A percentile compares a stretch with the other conserved stretches of the same genome.
phyloP scores from a whole-genome alignment of 2,329 filamentous ascomycete genomes.

The Arthrobotrys sinensis region DNA sequence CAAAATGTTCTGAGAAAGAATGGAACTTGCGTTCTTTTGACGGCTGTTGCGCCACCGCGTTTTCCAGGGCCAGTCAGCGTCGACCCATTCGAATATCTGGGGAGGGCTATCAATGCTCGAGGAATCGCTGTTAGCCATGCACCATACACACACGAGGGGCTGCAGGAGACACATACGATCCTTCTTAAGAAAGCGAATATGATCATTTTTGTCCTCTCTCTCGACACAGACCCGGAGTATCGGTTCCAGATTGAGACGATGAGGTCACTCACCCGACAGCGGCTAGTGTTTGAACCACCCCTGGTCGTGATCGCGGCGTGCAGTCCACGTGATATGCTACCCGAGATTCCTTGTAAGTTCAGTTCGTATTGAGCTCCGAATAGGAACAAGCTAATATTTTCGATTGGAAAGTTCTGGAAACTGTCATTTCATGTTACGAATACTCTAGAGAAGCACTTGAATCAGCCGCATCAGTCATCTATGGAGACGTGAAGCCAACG shows the following conservation, averaged over 20 bases:
- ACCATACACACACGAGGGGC: conserved; percentile 78
- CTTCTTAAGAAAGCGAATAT: conserved; percentile 76
- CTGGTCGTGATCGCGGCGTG: conserved; percentile 65
- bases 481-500: conserved; percentile 67
- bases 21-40: conserved; percentile 69
- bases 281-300: conserved; percentile 61
- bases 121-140: conserved; percentile 79
- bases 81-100: conserved; percentile 82
- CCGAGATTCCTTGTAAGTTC: conserved; percentile 66
- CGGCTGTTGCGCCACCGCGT: conserved; percentile 72
- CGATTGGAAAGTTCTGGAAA: conserved; percentile 58
- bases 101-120: conserved; percentile 74
- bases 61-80: conserved; percentile 68
- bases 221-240: conserved; percentile 68
- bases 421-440: conserved; percentile 67
- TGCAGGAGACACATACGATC: conserved; percentile 76
- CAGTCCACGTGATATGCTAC: conserved; percentile 72
- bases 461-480: conserved; percentile 72
- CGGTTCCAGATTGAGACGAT: conserved; percentile 64
- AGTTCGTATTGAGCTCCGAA: conserved; percentile 66
- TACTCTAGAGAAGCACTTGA: conserved; percentile 71
- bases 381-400: conserved; percentile 68
- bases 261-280: conserved; percentile 65
- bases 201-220: conserved; percentile 76
- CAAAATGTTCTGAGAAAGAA: conserved; percentile 65